phyloP scores from a whole-genome alignment of 495 filamentous ascomycete species.

The Rostrohypoxylon terebratum region DNA sequence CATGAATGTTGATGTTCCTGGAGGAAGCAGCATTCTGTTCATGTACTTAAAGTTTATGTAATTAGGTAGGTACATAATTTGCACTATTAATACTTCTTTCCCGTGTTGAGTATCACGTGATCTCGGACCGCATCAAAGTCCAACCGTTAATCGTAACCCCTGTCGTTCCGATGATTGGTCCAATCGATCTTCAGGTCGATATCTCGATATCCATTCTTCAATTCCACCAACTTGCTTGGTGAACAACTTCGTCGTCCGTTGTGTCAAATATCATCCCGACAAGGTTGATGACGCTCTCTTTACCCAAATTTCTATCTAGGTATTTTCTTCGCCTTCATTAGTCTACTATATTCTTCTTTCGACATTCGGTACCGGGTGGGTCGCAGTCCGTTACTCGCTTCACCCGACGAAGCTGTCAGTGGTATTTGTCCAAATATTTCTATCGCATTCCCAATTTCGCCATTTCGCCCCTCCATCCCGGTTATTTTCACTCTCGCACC shows the following conservation, averaged over 20 bases:
- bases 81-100: too few species aligned
- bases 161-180: slow-evolving; percentile 17
- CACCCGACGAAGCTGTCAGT: background rate
- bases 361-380: background rate
- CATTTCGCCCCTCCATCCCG: slow-evolving; percentile 22
- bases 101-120: slow-evolving; percentile 36
- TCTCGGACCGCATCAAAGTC: slow-evolving; percentile 27
- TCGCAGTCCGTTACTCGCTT: background rate
- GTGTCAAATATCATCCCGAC: slow-evolving; percentile 37
- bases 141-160: background rate
- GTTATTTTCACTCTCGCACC: slow-evolving; percentile 32
- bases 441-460: slow-evolving; percentile 15
- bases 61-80: background rate
- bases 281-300: slow-evolving; percentile 30
- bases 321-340: background rate
- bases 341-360: slow-evolving; percentile 12
- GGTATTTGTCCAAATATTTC: slow-evolving; percentile 10
- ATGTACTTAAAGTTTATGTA: background rate
- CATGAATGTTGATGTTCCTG: background rate
- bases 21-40: too few species aligned
- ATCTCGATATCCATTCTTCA: slow-evolving; percentile 23
- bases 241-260: slow-evolving; percentile 22
- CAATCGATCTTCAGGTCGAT: background rate
- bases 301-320: slow-evolving; percentile 5
- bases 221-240: slow-evolving; percentile 39